Evolutionary conservation across 2,329 filamentous ascomycete species (phyloP), one percentile per base, ranked within the genome.

Genomic region (Aureobasidium pullulans): DNA sequence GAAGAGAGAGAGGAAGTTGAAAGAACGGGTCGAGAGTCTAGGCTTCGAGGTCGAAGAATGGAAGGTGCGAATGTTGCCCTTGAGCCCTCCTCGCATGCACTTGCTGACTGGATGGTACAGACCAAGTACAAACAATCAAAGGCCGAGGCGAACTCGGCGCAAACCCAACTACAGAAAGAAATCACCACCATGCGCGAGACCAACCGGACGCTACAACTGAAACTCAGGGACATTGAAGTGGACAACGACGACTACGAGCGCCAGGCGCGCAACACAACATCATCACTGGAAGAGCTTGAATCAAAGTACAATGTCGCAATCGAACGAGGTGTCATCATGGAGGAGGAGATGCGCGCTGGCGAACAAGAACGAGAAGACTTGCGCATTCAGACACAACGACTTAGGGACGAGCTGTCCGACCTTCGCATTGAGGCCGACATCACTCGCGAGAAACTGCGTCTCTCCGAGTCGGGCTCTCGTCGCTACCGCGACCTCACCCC

Each of bases 241-340:
- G 90, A 89, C 71, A 99, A 97, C 76, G 94, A 99, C 79, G 94
- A 99, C 74, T 96, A 93, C 71, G 94, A 99, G 78, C 86, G 91
- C 65, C 93, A 97, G 76, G 93, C 94, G 66, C 86, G 94, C 67
- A 94, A 96, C 74, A 96, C 93, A 31, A 92, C 90, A 37, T 96
- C 92, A 46, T 96, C 93, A 53, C 83, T 97, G 63, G 94, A 99
- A 75, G 94, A 99, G 70, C 81, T 99, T 73, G 94, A 99, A 75
- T 93, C 89, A 63, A 99, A 97, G 75, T 96, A 94, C 75, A 97
- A 96, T 72, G 84, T 95, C 60, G 85, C 92, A 4, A 95, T 99
- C 66, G 94, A 99, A 76, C 82, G 93, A 57, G 86, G 83, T 9
- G 94, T 99, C 29, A 84, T 99, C 81, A 83, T 96, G 76, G 94